Conservation (phyloP, 495 filamentous ascomycete genomes). For the Cudoniella acicularis region DNA sequence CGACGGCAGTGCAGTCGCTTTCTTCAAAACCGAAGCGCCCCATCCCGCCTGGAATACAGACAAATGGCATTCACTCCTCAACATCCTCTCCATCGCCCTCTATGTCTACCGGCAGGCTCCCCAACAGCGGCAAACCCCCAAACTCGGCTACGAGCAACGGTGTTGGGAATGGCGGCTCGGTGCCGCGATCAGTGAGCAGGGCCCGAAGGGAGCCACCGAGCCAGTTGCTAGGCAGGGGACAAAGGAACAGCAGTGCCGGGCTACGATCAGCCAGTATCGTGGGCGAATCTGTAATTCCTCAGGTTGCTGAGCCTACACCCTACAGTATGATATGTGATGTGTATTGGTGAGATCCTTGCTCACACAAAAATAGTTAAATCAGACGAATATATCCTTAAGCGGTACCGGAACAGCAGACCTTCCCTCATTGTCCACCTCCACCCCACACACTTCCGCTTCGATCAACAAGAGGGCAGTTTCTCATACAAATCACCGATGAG, state of each 20-base stretch:
- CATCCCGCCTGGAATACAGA: constrained; percentile 52
- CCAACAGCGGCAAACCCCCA: constrained; percentile 37
- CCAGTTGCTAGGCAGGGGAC: constrained; percentile 34
- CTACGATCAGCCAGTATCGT: constrained; percentile 41
- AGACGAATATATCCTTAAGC: constrained; percentile 73
- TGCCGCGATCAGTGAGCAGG: constrained; percentile 45
- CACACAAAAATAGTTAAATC: constrained; percentile 52
- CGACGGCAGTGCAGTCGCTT: constrained; percentile 15
- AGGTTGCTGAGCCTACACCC: constrained; percentile 39
- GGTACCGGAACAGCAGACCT: constrained; percentile 70
- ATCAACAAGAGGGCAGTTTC: constrained; percentile 90
- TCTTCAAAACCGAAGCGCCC: constrained; percentile 68
- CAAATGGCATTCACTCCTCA: constrained; percentile 48
- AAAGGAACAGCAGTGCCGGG: constrained; percentile 35
- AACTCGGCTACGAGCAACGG: constrained; percentile 44
- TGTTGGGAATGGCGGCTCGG: constrained; percentile 34
- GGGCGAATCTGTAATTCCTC: constrained; percentile 33
- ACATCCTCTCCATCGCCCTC: constrained; percentile 65
- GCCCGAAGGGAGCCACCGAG: constrained; percentile 40
- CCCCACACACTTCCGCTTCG: constrained; percentile 83
- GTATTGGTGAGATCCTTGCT: constrained; percentile 6
- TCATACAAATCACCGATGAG: constrained; percentile 88
- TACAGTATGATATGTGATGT: constrained; percentile 36
- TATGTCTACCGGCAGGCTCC: constrained; percentile 57
- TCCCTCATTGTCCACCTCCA: constrained; percentile 86